phyloP scores from a whole-genome alignment of 768 basidiomycete species.

The Tylopilus subfusipes region DNA sequence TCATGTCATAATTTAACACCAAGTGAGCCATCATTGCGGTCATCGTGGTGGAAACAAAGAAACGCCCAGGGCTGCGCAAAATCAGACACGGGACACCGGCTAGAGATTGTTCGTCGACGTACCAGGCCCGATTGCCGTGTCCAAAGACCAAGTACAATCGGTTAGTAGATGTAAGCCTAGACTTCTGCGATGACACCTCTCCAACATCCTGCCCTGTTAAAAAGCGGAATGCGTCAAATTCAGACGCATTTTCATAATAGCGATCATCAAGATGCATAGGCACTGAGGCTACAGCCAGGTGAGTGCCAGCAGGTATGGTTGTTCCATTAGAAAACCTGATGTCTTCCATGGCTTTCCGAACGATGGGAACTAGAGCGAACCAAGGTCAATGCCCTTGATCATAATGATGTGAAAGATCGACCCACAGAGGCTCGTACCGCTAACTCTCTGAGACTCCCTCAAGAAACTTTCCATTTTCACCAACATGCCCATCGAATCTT shows the following conservation, averaged over 20 bases:
- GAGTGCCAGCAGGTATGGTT: conserved; percentile 37
- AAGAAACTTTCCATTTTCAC: conserved; percentile 43
- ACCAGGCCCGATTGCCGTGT: conserved; percentile 36
- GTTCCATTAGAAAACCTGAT: conserved; percentile 35
- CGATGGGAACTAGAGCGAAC: conserved; percentile 25
- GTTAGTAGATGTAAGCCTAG: conserved; percentile 30
- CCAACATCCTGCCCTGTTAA: conserved; percentile 23
- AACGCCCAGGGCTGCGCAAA: conserved; percentile 38
- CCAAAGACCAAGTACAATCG: conserved; percentile 36
- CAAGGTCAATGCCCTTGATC: conserved; percentile 4
- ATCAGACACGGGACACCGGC: conserved; percentile 4
- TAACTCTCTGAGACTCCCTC: conserved; percentile 38
- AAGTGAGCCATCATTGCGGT: conserved; percentile 41
- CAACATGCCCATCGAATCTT: conserved; percentile 32
- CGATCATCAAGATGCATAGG: conserved; percentile 40
- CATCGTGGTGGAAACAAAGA: conserved; percentile 39
- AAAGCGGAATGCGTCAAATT: conserved; percentile 44
- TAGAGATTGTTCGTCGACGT: conserved; percentile 8
- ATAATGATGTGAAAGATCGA: not conserved
- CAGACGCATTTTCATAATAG: conserved; percentile 40
- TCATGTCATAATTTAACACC: conserved; percentile 40
- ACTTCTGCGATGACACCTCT: conserved; percentile 22
- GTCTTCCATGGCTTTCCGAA: conserved; percentile 34
- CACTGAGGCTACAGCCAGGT: conserved; percentile 30
- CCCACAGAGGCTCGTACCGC: conserved; percentile 34